These are phyloP conservation scores for Mycena pura DNA, from an alignment of 768 basidiomycete genomes.

Conservation along the genomic window DNA sequence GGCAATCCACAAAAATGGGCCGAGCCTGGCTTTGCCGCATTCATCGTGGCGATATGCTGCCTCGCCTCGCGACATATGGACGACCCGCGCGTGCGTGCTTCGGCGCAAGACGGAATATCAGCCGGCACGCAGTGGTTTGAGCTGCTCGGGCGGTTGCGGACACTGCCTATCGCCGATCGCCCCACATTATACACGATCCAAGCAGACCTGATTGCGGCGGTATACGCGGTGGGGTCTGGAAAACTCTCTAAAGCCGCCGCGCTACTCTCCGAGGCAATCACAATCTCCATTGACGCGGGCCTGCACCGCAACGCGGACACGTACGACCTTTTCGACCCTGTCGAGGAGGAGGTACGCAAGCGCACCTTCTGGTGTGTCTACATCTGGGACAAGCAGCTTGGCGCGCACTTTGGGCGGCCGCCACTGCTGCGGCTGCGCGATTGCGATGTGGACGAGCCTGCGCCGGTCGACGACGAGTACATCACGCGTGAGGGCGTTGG, in stretches of 20 bases:
- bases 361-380: conserved; percentile 98
- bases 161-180: conserved; percentile 85
- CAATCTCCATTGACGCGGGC: conserved; percentile 87
- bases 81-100: conserved; percentile 85
- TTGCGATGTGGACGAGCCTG: conserved; percentile 90
- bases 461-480: conserved; percentile 87
- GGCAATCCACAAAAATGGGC: conserved; percentile 95
- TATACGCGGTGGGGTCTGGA: conserved; percentile 91
- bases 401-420: conserved; percentile 88
- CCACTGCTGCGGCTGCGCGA: conserved; percentile 86
- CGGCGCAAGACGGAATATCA: conserved; percentile 83
- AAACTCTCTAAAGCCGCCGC: conserved; percentile 88
- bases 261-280: conserved; percentile 85
- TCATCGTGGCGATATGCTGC: conserved; percentile 93
- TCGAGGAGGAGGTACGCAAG: conserved; percentile 91
- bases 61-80: conserved; percentile 92
- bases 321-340: conserved; percentile 86
- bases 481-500: conserved; percentile 77
- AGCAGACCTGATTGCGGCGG: conserved; percentile 88
- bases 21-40: conserved; percentile 92
- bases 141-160: conserved; percentile 83
- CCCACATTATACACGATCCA: conserved; percentile 94
- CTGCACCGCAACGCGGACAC: conserved; percentile 87
- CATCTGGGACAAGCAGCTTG: conserved; percentile 94
- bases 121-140: conserved; percentile 94